Evolutionary conservation across 1,284 basidiomycete species (phyloP), one percentile per base, ranked within the genome.

Genomic region (Gomphus bonarii): DNA sequence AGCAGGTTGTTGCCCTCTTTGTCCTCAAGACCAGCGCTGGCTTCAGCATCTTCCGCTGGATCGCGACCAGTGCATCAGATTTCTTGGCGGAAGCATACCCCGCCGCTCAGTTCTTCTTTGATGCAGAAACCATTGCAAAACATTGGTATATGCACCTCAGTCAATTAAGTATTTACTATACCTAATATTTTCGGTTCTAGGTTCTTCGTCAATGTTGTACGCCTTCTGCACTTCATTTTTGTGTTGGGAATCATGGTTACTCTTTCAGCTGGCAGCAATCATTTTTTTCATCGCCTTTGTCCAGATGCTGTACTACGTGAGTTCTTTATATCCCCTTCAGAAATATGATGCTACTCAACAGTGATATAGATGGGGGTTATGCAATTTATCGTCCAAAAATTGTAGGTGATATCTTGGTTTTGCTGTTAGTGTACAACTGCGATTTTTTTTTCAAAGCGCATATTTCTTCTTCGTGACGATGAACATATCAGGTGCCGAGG

Each of bases 401-500:
- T 89, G 84, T 86, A 61, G 62, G 82, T 72, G 3, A 20, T 54
- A 33, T 31, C n/a, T 16, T 48, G 25, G 57, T 50, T 42, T 48
- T 36, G 50, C 35, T 22, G 5, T 28, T 36, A 38, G 38, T 50
- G 57, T 54, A 33, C 7, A 42, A 50, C 36, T 52, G 61, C 60
- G 20, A 33, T 20, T 54, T 46, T 25, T 35, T 38, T 55, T 50
- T 55, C 55, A 31, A 60, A 87, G 85, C 65, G 92, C 91, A 5
- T 93, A 89, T 90, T 80, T 95, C 73, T 95, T 95, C 79, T 91
- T 89, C 77, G 91, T 91, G 70, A 71, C 88, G 54, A 80, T 94
- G 81, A 82, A 87, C 62, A 79, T 91, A 31, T 91, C 88, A 28
- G 92, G 92, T 64, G 92, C 91, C 6, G 92, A 95, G 68, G 91